Evolutionary conservation across 495 filamentous ascomycete genomes (phyloP), one percentile per base, ranked within the genome.

Genomic region (Daldinia vernicosa): DNA sequence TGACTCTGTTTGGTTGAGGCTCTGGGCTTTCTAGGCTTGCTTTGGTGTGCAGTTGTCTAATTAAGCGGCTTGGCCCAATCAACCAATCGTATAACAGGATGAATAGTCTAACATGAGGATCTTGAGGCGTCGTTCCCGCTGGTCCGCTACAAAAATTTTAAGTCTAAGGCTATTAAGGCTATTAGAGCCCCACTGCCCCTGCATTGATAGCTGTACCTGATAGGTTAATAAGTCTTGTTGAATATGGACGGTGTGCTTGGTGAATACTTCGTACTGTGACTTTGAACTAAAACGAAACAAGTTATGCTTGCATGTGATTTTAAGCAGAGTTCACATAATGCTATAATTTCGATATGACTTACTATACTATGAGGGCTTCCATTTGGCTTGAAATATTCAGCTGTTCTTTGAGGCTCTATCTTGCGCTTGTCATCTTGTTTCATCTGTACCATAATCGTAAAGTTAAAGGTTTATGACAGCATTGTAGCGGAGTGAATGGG

Each of bases 401-500:
- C 15, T 40, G 30, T 54, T 24, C 28, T 37, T 4, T 26, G 11
- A 15, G 35, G 11, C n/a, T 39, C 19, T 32, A 45, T 45, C 17
- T 43, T n/a, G 27, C 37, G 14, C 28, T 57, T 24, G 19, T 15
- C 19, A 53, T 30, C 4, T 24, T 47, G 4, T 17, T 12, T 8
- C n/a, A 53, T 27, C 15, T 53, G 51, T 30, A 37, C 37, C 22
- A n/a, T 6, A 39, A 57, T 24, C 17, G 26, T 32, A 33, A 47
- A 47, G 32, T 9, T 37, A 8, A 30, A 40, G 30, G 14, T 8
- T 53, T 22, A 57, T 69, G 65, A 69, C 56, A 65, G 66, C 65
- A 72, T 72, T 65, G 65, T 68, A 64, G 60, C 64, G 70, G 65
- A 72, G 32, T 26, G 60, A 53, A 68, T 65, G 61, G 69, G 62